Conservation (phyloP, 345 rosid species). For the Leavenworthia alabamica region DNA sequence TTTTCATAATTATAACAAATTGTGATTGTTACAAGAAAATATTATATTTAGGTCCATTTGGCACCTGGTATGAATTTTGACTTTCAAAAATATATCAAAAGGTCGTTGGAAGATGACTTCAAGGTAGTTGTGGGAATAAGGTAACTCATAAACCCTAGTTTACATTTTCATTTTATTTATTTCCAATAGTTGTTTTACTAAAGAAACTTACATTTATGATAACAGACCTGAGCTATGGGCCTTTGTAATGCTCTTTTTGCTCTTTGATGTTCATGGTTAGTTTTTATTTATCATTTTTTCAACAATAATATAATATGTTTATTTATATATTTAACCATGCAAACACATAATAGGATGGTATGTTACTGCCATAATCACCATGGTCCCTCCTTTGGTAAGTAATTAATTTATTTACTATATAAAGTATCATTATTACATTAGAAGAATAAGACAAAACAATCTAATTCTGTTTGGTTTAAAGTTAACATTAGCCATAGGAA, state of each 20-base stretch:
- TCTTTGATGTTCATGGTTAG: slow-evolving; percentile 64
- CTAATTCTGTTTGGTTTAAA: slow-evolving; percentile 27
- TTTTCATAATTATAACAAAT: not conserved
- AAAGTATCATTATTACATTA: no score
- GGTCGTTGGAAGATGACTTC: slow-evolving; percentile 87
- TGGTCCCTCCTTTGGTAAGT: slow-evolving; percentile 64
- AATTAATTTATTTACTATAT: not conserved
- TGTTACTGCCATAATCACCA: slow-evolving; percentile 41
- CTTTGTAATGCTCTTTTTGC: slow-evolving; percentile 57
- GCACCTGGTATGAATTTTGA: slow-evolving; percentile 72
- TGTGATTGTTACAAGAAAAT: not conserved
- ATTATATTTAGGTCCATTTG: slow-evolving; percentile 60
- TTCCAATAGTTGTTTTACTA: not conserved
- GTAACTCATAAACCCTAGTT: slow-evolving; percentile 23
- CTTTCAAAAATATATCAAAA: slow-evolving; percentile 78
- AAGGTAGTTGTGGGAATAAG: slow-evolving; percentile 85
- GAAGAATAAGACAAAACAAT: no score
- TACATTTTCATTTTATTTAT: not conserved
- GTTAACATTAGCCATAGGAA: slow-evolving; percentile 71
- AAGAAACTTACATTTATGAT: not conserved
- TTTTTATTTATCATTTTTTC: not conserved
- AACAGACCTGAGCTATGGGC: slow-evolving; percentile 71
- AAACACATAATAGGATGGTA: slow-evolving; percentile 82
- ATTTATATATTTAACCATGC: no score
- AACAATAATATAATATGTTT: not conserved